These are phyloP conservation scores for Sequoia sempervirens DNA, from an alignment of 75 land plant genomes.

Conservation along the genomic window DNA sequence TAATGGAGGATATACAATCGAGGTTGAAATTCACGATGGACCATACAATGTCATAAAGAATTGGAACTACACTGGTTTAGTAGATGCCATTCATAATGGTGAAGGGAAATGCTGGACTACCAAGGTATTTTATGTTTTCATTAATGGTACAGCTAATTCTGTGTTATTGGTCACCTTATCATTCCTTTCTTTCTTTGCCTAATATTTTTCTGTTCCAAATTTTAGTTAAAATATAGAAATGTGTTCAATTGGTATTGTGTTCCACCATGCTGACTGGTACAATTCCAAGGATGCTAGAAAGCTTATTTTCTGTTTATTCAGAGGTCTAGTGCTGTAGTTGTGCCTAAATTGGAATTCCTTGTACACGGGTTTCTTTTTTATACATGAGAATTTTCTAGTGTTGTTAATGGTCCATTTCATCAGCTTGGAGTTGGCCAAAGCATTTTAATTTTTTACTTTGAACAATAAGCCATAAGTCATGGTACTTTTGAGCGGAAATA, in stretches of 20 bases:
- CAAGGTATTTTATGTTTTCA: conserved; percentile 38
- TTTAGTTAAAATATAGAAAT: background rate
- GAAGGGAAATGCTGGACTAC: conserved; percentile 70
- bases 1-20: conserved; percentile 85
- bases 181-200: background rate
- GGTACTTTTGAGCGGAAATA: no score
- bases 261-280: background rate
- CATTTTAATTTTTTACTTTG: no score
- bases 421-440: background rate
- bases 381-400: no score
- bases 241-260: background rate
- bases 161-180: background rate
- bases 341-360: background rate
- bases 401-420: background rate
- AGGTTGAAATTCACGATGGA: conserved; percentile 80
- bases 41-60: conserved; percentile 82
- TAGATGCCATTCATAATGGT: conserved; percentile 66
- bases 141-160: background rate
- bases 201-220: background rate
- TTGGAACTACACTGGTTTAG: conserved; percentile 63
- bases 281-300: background rate
- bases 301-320: background rate
- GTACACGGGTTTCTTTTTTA: no score
- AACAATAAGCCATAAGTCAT: no score
- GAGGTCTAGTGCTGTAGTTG: background rate